Base-by-base conservation (phyloP, 139 green algal species). In the Chlamydomonas incerta region DNA sequence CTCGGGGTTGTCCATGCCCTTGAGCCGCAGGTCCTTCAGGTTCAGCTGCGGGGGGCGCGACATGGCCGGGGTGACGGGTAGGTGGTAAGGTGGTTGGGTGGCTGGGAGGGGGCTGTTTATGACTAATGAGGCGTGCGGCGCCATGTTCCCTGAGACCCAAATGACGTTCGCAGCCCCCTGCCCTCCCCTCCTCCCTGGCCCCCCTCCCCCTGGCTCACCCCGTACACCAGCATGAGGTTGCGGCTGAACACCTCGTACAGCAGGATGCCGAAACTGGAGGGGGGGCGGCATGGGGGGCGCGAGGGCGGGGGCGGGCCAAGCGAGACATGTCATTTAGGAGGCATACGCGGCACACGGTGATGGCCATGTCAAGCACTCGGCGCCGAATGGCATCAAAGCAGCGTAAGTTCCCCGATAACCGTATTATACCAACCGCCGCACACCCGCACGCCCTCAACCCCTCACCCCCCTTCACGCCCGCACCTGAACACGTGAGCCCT, bases 191-290 rank as follows among this genome's bases (percentile, higher is more conserved):
- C 9, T 10, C 55, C 55, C 55, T 62, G 2, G 3, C 71, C 26
- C 33, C 13, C 13, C 46, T 2, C 26, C 46, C 6, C 46, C 6
- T 2, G 29, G 15, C 76, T 3, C 58, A 83, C 63, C 76, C 21
- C 63, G 41, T 41, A 37, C 28, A 85, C 47, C 18, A 85, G 50
- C 9, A 58, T 21, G 31, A 77, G 31, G 29, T 17, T 68, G 31
- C 67, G 69, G 2, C 66, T 77, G 31, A 85, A 77, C 3, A 85
- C 67, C 69, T 90, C 87, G 67, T 90, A 90, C 73, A 81, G 24
- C 82, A 96, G 86, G 24, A 97, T 88, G 29, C 87, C 95, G 80
- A 96, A 96, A 41, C 57, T 88, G 89, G n/a, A n/a, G n/a, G n/a
- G n/a, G n/a, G n/a, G n/a, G n/a, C n/a, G n/a, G n/a, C n/a, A n/a